Evolutionary conservation across 768 basidiomycete genomes (phyloP).

Genomic region (Mycena albidolilacea): DNA sequence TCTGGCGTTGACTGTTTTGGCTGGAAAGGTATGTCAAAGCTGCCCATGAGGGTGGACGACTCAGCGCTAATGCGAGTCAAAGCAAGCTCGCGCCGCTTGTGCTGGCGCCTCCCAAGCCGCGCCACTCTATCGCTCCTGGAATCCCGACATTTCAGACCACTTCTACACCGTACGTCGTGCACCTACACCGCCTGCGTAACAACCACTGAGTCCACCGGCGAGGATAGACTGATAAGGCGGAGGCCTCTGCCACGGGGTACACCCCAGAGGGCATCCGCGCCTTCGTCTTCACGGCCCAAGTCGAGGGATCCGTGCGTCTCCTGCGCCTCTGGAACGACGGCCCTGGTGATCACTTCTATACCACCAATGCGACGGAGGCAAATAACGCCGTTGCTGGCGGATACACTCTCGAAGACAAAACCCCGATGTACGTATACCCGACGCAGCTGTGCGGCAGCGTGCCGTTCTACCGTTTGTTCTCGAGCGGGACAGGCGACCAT

Average conservation of each 20-base stretch:
- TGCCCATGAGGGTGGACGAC: no score
- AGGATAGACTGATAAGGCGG: no score
- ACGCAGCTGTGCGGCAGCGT: background rate
- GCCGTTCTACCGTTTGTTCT: background rate
- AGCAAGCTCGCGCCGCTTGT: no score
- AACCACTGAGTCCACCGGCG: no score
- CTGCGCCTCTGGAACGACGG: constrained; percentile 14
- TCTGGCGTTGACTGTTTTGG: no score
- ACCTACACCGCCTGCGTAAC: no score
- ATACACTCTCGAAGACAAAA: background rate
- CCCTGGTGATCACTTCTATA: constrained; percentile 22
- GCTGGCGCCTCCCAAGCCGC: no score
- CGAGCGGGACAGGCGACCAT: background rate
- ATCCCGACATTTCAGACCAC: no score
- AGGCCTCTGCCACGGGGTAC: background rate
- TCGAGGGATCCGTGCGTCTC: constrained; percentile 16
- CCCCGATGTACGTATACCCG: constrained; percentile 13
- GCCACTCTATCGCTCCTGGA: no score
- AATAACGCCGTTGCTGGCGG: background rate
- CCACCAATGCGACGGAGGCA: constrained; percentile 16
- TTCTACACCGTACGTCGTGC: no score
- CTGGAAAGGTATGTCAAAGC: no score
- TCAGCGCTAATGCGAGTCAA: no score
- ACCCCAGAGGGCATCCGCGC: constrained; percentile 8
- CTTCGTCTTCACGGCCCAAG: constrained; percentile 14